Percentiles rank a stretch among this genome's conserved stretches.
phyloP scores from a whole-genome alignment of 345 rosid species.

The Arabidopsis thaliana region TAIR10.1 NC_003076.8:20748501-20749000 shows the following conservation, averaged over 20 bases:
- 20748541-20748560: conserved; percentile 42
- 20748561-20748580: background rate
- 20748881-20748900: conserved; percentile 91
- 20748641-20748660: conserved; percentile 36
- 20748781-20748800: conserved; percentile 86
- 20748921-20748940: conserved; percentile 43
- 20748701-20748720: conserved; percentile 61
- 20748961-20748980: background rate
- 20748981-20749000: background rate
- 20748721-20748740: conserved; percentile 65
- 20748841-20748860: conserved; percentile 85
- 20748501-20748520: conserved; percentile 70
- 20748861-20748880: conserved; percentile 97
- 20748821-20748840: conserved; percentile 76
- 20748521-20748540: conserved; percentile 97
- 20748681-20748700: conserved; percentile 71
- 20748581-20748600: too few species aligned
- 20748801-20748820: conserved; percentile 74
- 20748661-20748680: conserved; percentile 79
- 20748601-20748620: too few species aligned
- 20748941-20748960: background rate
- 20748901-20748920: conserved; percentile 92
- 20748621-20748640: too few species aligned
- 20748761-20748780: conserved; percentile 81
- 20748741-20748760: conserved; percentile 79